A percentile compares a stretch with the other conserved stretches of the same genome.
Conservation (phyloP, 306 rosid genomes). For the Malus sylvestris region DNA sequence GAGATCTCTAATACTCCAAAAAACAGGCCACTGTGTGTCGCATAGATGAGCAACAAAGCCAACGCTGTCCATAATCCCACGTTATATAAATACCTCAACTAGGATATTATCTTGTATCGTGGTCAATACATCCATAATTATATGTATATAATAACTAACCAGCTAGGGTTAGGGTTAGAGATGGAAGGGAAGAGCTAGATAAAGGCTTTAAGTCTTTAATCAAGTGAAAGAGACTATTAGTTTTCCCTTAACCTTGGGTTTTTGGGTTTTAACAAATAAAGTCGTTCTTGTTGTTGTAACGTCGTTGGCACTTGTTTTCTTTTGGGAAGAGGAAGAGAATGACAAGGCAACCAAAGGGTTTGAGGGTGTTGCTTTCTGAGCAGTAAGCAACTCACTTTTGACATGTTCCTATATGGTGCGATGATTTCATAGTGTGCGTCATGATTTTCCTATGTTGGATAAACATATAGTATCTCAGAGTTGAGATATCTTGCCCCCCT, state of each 20-base stretch:
- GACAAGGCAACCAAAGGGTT: not conserved
- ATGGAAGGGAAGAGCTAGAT: not conserved
- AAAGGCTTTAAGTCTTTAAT: not conserved
- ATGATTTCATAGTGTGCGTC: not conserved
- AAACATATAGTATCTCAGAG: not conserved
- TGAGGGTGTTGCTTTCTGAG: not conserved
- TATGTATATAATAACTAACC: not conserved
- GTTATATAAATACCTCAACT: not conserved
- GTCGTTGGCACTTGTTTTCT: not conserved
- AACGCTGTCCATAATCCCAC: slow-evolving; percentile 14
- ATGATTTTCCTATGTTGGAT: not conserved
- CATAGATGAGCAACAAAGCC: slow-evolving; percentile 7
- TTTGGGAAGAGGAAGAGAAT: not conserved
- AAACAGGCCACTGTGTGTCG: not conserved
- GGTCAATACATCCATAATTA: slow-evolving; percentile 11
- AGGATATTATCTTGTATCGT: not conserved
- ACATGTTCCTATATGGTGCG: not conserved
- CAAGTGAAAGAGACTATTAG: not conserved
- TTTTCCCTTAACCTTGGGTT: not conserved
- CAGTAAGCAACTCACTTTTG: not conserved
- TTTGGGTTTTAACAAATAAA: not conserved
- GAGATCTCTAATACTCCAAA: not conserved
- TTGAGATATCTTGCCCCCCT: not conserved
- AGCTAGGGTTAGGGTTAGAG: too few relatives aligned
- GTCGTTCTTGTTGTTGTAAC: not conserved